Evolutionary conservation across 768 basidiomycete genomes (phyloP).

Genomic region (Lactifluus hygrophoroides): DNA sequence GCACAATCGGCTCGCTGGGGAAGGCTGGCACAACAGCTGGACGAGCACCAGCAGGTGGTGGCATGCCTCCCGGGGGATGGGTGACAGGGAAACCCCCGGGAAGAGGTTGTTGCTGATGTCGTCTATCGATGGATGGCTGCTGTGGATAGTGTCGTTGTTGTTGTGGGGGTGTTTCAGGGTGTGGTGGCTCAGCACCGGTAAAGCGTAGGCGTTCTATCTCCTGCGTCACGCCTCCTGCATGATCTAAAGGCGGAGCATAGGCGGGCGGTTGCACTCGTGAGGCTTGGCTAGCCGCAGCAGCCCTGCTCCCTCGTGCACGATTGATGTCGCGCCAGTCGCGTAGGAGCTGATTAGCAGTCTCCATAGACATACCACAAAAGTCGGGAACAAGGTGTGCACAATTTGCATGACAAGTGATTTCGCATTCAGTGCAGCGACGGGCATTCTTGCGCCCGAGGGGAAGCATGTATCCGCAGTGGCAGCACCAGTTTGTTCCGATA

Average conservation of each 20-base stretch:
- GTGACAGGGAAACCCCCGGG: slow-evolving; percentile 20
- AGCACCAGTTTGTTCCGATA: slow-evolving; percentile 98
- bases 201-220: slow-evolving; percentile 24
- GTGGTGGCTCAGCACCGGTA: slow-evolving; percentile 19
- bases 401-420: slow-evolving; percentile 93
- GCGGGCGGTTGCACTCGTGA: slow-evolving; percentile 28
- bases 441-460: slow-evolving; percentile 96
- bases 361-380: slow-evolving; percentile 99
- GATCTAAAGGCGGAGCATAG: slow-evolving; percentile 26
- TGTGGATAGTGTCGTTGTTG: slow-evolving; percentile 21
- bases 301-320: slow-evolving; percentile 45
- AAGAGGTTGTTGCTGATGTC: slow-evolving; percentile 20
- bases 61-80: slow-evolving; percentile 23
- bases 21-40: slow-evolving; percentile 30
- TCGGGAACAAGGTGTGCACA: slow-evolving; percentile 98
- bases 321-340: slow-evolving; percentile 91
- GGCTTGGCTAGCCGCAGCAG: slow-evolving; percentile 32
- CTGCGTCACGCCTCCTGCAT: slow-evolving; percentile 19
- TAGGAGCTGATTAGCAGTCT: slow-evolving; percentile 90
- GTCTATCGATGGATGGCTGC: slow-evolving; percentile 19
- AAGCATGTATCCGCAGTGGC: slow-evolving; percentile 97
- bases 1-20: slow-evolving; percentile 29
- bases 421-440: slow-evolving; percentile 91
- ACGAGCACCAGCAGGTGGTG: slow-evolving; percentile 32
- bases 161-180: slow-evolving; percentile 21